Base-by-base conservation (phyloP, 345 rosid genomes). In the Excoecaria agallocha region DNA sequence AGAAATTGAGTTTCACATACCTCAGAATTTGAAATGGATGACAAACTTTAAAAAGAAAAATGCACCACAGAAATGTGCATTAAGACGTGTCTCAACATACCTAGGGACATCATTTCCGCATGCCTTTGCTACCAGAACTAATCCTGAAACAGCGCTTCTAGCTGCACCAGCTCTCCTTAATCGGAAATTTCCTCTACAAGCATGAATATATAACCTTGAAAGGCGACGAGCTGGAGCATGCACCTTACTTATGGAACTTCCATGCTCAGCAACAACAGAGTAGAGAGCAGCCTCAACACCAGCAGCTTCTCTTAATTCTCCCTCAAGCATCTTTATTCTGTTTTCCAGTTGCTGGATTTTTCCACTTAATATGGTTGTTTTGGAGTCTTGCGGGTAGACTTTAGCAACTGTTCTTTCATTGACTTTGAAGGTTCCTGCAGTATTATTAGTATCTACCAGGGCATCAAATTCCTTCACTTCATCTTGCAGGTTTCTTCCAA, bases 61-160 rank as follows among this genome's bases (percentile, higher is more conserved):
- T 38, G 59, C 52, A 30, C 16, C 0, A 60, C 16, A 38, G 73
- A 74, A 66, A 54, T 22, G 30, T 24, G 24, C 11, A 70, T 51
- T 57, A 48, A 58, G 39, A 76, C 25, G 61, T 57, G 62, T 58
- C 2, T 17, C 37, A 38, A 10, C 10, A 64, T 87, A 93, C 98
- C 98, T 94, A 3, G 98, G 92, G 74, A 92, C 97, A 77, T 94
- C 98, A 74, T 92, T 90, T 68, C 98, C 97, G 76, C 98, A 94
- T 62, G 97, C 94, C 85, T 94, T 94, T 73, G 97, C 91, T 4
- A 87, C 92, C 82, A 90, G 82, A 76, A 88, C 85, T 74, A 94
- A 76, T 68, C 97, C 95, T 15, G 97, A 94, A 77, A 89, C 85
- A 41, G 85, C 88, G 84, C 89, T 92, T 89, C 85, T 87, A 70